Evolutionary conservation across 2,329 filamentous ascomycete genomes (phyloP), one percentile per base, ranked within the genome.

Genomic region (Sordariomycetes sp.): DNA sequence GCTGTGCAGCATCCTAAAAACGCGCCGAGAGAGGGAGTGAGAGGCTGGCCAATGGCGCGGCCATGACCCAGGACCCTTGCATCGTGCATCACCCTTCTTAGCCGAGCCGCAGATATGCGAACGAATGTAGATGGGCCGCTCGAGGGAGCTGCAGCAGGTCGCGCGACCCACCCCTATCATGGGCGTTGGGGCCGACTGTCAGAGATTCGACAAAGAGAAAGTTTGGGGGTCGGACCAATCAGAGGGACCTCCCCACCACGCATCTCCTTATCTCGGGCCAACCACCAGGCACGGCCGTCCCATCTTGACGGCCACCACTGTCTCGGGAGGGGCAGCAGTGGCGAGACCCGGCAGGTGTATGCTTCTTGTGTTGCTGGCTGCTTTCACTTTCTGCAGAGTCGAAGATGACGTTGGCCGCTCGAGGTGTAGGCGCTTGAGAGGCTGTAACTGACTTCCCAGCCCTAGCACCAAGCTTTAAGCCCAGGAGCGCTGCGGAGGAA

Each of bases 141-240:
- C 16, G 18, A n/a, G 24, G 25, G 32, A 35, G 55, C 48, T 53
- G 55, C 55, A 58, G 55, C 55, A 4, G 16, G 20, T 32, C 14
- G n/a, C 51, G 51, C 20, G 22, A 53, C 51, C n/a, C 37, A 24
- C 32, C 18, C 24, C 50, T 58, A 58, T 58, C 56, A 58, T 50
- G 14, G 35, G 25, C n/a, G 14, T 32, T n/a, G 22, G 32, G 25
- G 25, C n/a, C 12, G 20, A 61, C 59, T 66, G 67, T 70, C 63
- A 70, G 68, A 67, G 59, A 69, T 70, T 71, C 65, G 66, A 69
- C 68, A 70, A 61, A 54, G 28, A 55, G 57, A 55, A 59, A 59
- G 52, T 43, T 54, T 35, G 18, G n/a, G 11, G 34, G 34, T 3
- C 28, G 18, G 43, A 46, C 57, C 57, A 59, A 59, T 59, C 57